Conservation (phyloP, 2,329 filamentous ascomycete genomes). For the Colletotrichum plurivorum region DNA sequence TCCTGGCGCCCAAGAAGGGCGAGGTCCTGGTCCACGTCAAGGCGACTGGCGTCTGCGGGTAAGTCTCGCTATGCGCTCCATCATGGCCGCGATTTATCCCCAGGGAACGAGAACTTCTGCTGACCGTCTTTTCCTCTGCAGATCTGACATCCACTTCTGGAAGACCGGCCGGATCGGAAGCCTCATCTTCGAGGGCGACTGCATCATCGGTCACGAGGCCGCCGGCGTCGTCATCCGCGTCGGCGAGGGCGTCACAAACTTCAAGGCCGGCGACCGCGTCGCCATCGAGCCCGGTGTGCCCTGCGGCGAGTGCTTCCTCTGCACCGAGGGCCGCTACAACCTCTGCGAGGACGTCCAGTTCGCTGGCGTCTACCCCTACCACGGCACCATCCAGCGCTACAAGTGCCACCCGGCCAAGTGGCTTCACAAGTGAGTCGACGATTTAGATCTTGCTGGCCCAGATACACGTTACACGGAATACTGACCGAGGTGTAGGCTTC, state of each 20-base stretch:
- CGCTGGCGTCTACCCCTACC: conserved; percentile 72
- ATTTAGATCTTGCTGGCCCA: not conserved
- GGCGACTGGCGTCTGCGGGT: conserved; percentile 76
- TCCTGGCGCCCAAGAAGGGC: conserved; percentile 65
- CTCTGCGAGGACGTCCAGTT: conserved; percentile 75
- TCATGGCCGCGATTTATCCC: too few relatives aligned
- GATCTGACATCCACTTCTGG: conserved; percentile 79
- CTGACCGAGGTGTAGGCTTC: conserved; percentile 54
- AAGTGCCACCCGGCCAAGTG: conserved; percentile 74
- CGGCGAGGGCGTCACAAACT: conserved; percentile 66
- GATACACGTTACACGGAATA: not conserved
- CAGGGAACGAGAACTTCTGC: not conserved
- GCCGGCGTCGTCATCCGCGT: conserved; percentile 71
- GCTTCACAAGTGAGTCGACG: conserved; percentile 61
- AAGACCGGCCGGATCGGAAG: conserved; percentile 74
- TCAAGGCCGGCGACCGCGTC: conserved; percentile 74
- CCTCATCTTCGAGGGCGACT: conserved; percentile 73
- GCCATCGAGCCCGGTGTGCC: conserved; percentile 77
- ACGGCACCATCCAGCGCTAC: conserved; percentile 73
- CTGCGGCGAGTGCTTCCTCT: conserved; percentile 72
- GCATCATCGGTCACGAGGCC: conserved; percentile 76
- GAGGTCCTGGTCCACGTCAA: conserved; percentile 74
- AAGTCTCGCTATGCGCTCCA: conserved; percentile 37
- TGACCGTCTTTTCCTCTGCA: conserved; percentile 43
- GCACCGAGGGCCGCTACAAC: conserved; percentile 72